Evolutionary conservation across 352 stramenopile species (phyloP), one percentile per base, ranked within the genome.

Genomic region (Phytophthora syringae): DNA sequence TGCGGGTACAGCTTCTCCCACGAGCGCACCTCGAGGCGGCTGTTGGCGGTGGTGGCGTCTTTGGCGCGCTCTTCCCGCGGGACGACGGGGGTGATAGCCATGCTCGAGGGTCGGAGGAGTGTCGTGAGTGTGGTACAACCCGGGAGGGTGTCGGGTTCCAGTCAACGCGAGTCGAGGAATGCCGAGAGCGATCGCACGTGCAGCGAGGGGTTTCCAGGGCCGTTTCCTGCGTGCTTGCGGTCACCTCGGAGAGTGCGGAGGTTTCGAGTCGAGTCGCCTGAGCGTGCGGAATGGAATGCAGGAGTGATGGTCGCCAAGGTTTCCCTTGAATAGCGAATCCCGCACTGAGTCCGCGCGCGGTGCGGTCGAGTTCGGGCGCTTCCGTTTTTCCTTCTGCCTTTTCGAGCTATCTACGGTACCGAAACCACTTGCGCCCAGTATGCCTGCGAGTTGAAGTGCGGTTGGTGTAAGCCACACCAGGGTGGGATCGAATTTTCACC

Each of bases 1-100:
- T 86, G 78, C 15, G 79, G 81, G 20, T 90, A 66, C 32, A 95
- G 74, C 50, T 88, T 91, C 55, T 80, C 77, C 88, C 88, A 96
- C 1, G 77, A 64, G 53, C 86, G 85, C 60, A 94, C 82, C 48
- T 95, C 86, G 40, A 92, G 74, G 10, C 76, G 60, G 27, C 53
- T 72, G 0, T 48, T 49, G 5, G 69, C 32, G 5, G 60, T 70
- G 48, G 49, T 62, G 25, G 43, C 20, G 7, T 60, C 56, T 43
- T 72, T 66, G 5, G 10, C 32, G 30, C n/a, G n/a, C n/a, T n/a
- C n/a, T n/a, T n/a, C n/a, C n/a, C n/a, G n/a, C n/a, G n/a, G n/a
- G 2, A 12, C 61, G 25, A 71, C 40, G 16, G 69, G 45, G 9
- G 60, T 71, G 34, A 74, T 59, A 2, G 64, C 60, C 70, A 77